Conservation (phyloP, 139 green algal genomes). For the Pleodorina starrii region DNA sequence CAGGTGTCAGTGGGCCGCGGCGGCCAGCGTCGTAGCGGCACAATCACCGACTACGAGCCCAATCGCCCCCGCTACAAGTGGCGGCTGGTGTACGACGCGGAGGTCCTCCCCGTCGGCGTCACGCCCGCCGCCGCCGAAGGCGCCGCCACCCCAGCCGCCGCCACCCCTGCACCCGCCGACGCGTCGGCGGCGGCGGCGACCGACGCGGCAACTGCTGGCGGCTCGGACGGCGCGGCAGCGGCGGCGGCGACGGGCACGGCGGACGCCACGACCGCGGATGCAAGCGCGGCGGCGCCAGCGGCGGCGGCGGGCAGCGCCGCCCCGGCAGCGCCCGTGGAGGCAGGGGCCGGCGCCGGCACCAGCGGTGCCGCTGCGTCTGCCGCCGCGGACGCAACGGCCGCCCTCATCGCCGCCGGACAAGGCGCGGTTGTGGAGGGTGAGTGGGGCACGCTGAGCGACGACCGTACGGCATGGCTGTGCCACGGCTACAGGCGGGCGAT, state of each 20-base stretch:
- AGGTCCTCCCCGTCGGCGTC: conserved; percentile 9
- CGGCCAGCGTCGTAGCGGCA: conserved; percentile 18
- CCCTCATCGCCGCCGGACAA: neutral
- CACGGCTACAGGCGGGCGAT: conserved; percentile 44
- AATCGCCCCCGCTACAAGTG: conserved; percentile 48
- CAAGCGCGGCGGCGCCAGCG: neutral
- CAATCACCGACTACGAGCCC: conserved; percentile 47
- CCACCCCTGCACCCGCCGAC: too few relatives aligned
- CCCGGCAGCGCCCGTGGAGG: neutral
- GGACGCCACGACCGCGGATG: neutral
- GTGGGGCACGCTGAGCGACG: conserved; percentile 38
- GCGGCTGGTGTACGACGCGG: conserved; percentile 43
- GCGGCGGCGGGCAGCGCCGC: neutral
- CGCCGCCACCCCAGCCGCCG: neutral
- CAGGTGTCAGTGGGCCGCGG: conserved; percentile 39
- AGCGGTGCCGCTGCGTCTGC: neutral
- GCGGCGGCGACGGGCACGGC: neutral
- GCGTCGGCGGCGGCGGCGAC: neutral
- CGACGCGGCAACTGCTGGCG: neutral
- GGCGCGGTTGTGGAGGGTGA: conserved; percentile 18
- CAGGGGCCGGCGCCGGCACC: neutral
- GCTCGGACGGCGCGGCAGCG: neutral
- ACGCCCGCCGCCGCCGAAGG: neutral
- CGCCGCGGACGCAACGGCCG: neutral
- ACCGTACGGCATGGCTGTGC: conserved; percentile 37